Evolutionary conservation across 2,329 filamentous ascomycete species (phyloP).

Genomic region (Cytospora chrysosperma): DNA sequence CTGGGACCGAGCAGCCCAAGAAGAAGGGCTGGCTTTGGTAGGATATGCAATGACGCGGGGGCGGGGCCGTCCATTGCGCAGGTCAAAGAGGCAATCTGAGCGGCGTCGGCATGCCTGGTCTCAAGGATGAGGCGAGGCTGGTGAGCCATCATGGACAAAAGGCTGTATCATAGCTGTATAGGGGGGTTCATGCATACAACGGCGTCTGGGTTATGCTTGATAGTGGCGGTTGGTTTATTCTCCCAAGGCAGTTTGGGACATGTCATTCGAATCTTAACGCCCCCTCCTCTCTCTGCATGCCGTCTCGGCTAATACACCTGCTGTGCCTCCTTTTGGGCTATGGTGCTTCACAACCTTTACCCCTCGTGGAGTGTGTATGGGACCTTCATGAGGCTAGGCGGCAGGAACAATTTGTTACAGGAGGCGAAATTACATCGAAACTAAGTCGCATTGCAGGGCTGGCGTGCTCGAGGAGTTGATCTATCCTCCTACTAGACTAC

Average conservation of each 20-base stretch:
- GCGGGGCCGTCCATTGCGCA: background rate
- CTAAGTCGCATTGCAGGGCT: no score
- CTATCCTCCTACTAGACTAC: no score
- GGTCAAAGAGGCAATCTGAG: background rate
- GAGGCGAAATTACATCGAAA: no score
- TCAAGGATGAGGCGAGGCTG: background rate
- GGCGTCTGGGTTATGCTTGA: conserved; percentile 25
- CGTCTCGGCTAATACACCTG: no score
- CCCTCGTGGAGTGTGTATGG: no score
- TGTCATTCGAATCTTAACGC: conserved; percentile 6
- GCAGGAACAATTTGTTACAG: no score
- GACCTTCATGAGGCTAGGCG: no score
- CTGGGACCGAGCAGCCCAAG: conserved; percentile 28
- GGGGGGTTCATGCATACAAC: conserved; percentile 17
- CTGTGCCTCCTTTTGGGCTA: no score
- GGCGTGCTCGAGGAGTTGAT: no score
- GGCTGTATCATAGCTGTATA: conserved; percentile 20
- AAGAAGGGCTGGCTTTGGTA: conserved; percentile 51
- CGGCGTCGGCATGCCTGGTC: background rate
- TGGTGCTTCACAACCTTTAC: no score
- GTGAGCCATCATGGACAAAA: background rate
- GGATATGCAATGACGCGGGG: background rate
- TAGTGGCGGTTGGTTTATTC: conserved; percentile 21
- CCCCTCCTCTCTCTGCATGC: no score
- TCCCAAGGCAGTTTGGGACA: conserved; percentile 5